A percentile compares a stretch with the other conserved stretches of the same genome.
Evolutionary conservation across 2,329 filamentous ascomycete genomes (phyloP).

Genomic region (Clonostachys byssicola): DNA sequence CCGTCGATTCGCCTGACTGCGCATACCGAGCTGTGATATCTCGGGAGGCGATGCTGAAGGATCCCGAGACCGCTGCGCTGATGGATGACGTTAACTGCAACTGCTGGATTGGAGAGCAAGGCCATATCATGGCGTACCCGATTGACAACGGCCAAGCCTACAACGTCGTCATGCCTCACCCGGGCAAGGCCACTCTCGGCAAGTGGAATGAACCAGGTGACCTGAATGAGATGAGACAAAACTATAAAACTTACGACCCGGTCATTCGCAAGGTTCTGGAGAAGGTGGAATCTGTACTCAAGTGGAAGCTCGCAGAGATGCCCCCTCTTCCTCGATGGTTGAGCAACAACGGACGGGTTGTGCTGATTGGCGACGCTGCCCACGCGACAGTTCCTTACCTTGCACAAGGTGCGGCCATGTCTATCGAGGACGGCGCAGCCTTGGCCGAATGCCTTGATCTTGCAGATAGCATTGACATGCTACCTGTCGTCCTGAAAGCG

Average conservation of each 20-base stretch:
- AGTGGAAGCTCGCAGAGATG: slow-evolving; percentile 4
- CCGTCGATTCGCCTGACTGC: slow-evolving; percentile 1
- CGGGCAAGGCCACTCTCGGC: slow-evolving; percentile 1
- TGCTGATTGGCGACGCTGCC: slow-evolving; percentile 12
- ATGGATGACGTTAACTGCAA: slow-evolving; percentile 3
- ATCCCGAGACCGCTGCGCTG: background rate
- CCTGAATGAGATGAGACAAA: slow-evolving; percentile 2
- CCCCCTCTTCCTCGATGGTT: slow-evolving; percentile 1
- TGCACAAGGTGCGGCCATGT: slow-evolving; percentile 3
- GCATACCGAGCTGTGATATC: slow-evolving; percentile 3
- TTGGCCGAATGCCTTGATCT: slow-evolving; percentile 2
- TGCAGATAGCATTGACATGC: background rate
- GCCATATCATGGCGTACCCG: slow-evolving; percentile 5
- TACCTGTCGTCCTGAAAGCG: background rate
- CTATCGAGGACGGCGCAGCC: slow-evolving; percentile 4
- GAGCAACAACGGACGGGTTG: slow-evolving; percentile 3
- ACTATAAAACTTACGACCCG: slow-evolving; percentile 3
- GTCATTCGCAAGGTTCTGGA: slow-evolving; percentile 1
- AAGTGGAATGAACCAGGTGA: slow-evolving; percentile 3
- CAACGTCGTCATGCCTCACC: slow-evolving; percentile 5
- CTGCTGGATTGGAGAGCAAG: slow-evolving; percentile 3
- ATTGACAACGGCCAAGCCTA: slow-evolving; percentile 2
- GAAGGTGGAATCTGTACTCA: slow-evolving; percentile 1
- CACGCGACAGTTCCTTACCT: slow-evolving; percentile 14
- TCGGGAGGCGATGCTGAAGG: background rate